A percentile compares a stretch with the other conserved stretches of the same genome.
phyloP scores from a whole-genome alignment of 2,329 filamentous ascomycete species.

The Xylaria sp. region DNA sequence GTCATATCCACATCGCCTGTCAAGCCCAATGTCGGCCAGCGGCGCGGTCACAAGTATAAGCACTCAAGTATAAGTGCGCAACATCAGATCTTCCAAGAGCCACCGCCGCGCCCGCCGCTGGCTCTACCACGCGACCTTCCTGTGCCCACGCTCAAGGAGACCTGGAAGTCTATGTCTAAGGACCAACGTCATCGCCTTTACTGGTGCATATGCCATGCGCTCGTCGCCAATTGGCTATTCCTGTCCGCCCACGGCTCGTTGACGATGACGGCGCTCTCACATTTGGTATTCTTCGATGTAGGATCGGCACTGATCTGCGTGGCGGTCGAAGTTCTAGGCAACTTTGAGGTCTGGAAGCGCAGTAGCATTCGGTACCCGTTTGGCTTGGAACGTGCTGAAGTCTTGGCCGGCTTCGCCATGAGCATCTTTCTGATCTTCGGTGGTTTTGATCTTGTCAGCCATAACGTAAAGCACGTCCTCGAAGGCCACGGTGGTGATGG shows the following conservation, averaged over 20 bases:
- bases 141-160: conserved; percentile 88
- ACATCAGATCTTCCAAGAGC: conserved; percentile 96
- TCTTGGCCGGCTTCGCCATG: conserved; percentile 94
- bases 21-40: conserved; percentile 88
- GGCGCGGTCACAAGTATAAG: conserved; percentile 96
- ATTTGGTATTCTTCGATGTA: conserved; percentile 95
- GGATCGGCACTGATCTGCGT: conserved; percentile 92
- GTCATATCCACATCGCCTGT: conserved; percentile 78
- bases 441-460: conserved; percentile 93
- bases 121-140: conserved; percentile 92
- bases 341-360: conserved; percentile 97
- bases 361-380: conserved; percentile 95
- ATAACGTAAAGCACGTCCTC: conserved; percentile 92
- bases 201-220: conserved; percentile 91
- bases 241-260: conserved; percentile 87
- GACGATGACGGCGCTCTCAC: conserved; percentile 90
- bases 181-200: conserved; percentile 85
- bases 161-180: conserved; percentile 87
- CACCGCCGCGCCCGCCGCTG: conserved; percentile 83
- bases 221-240: conserved; percentile 85
- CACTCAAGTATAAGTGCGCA: conserved; percentile 89
- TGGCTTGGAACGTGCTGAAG: conserved; percentile 89
- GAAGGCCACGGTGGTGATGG: conserved; percentile 74
- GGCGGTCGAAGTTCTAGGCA: conserved; percentile 89
- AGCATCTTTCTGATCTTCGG: conserved; percentile 97